phyloP scores from a whole-genome alignment of 78 protist genomes.

The Dictyostelium discoideum region dicty_2.7 NC_007089.4:299001-299500 shows the following conservation, averaged over 20 bases:
- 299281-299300: constrained; percentile 46
- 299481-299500: constrained; percentile 54
- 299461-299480: constrained; percentile 40
- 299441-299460: constrained; percentile 62
- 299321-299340: constrained; percentile 14
- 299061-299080: constrained; percentile 29
- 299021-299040: constrained; percentile 58
- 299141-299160: background rate
- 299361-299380: constrained; percentile 44
- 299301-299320: constrained; percentile 29
- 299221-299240: constrained; percentile 35
- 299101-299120: no score
- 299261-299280: constrained; percentile 51
- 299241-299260: constrained; percentile 69
- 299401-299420: constrained; percentile 35
- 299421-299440: constrained; percentile 56
- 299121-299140: no score
- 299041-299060: constrained; percentile 51
- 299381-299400: constrained; percentile 40
- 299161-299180: constrained; percentile 72
- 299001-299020: constrained; percentile 72
- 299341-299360: constrained; percentile 39
- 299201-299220: constrained; percentile 62
- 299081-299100: constrained; percentile 67
- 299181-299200: constrained; percentile 58